Evolutionary conservation across 257 asterid genomes (phyloP).

Genomic region (Perilla frutescens): DNA sequence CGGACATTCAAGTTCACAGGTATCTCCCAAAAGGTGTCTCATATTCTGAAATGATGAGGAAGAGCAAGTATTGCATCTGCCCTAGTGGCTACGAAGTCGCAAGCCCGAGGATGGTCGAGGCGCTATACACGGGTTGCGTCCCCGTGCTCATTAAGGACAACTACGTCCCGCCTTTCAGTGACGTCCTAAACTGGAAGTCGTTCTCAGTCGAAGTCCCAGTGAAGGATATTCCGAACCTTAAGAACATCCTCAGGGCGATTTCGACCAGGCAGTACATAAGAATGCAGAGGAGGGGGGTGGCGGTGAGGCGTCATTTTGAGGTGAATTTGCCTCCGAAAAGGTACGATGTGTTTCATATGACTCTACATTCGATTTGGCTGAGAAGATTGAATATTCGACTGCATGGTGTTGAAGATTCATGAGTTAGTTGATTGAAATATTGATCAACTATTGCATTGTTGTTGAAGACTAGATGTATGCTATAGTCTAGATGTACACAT

Average conservation of each 20-base stretch:
- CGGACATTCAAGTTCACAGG: conserved; percentile 61
- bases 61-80: conserved; percentile 76
- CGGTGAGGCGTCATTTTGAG: conserved; percentile 73
- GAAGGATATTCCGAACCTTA: conserved; percentile 59
- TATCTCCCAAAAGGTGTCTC: conserved; percentile 72
- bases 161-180: conserved; percentile 77
- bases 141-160: conserved; percentile 71
- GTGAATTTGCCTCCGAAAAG: conserved; percentile 69
- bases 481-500: too few species aligned
- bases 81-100: conserved; percentile 89
- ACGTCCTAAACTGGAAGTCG: conserved; percentile 71
- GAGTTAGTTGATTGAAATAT: conserved; percentile 3
- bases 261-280: conserved; percentile 69
- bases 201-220: conserved; percentile 61
- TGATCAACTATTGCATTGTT: neutral
- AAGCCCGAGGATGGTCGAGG: conserved; percentile 87
- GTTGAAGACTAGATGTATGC: neutral
- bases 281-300: conserved; percentile 73
- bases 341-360: conserved; percentile 87
- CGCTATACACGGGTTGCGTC: conserved; percentile 73
- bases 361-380: conserved; percentile 89
- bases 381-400: conserved; percentile 66
- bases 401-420: conserved; percentile 49
- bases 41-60: conserved; percentile 63
- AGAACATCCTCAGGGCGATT: conserved; percentile 61